phyloP scores from a whole-genome alignment of 306 rosid genomes.

The Acacia melanoxylon region DNA sequence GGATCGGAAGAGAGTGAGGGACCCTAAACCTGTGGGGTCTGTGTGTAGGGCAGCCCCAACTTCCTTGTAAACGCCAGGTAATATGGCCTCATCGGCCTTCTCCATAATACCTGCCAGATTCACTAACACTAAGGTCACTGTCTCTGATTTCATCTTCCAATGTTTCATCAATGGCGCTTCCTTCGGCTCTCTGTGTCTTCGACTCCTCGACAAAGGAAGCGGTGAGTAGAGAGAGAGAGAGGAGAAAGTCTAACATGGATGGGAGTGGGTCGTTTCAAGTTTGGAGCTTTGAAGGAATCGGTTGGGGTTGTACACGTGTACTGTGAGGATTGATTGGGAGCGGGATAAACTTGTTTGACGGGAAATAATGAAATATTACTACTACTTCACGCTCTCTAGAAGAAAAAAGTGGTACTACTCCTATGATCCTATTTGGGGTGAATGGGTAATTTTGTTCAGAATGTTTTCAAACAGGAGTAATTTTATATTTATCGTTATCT shows the following conservation, averaged over 20 bases:
- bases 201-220: neutral
- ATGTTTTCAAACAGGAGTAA: too few relatives aligned
- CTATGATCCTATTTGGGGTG: too few relatives aligned
- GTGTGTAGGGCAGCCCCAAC: slow-evolving; percentile 67
- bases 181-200: neutral
- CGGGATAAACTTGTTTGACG: neutral
- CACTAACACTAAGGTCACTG: slow-evolving; percentile 59
- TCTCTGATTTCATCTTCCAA: slow-evolving; percentile 56
- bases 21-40: slow-evolving; percentile 80
- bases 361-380: neutral
- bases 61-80: slow-evolving; percentile 83
- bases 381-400: too few relatives aligned
- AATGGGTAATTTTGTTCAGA: too few relatives aligned
- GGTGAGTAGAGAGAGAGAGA: neutral
- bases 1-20: slow-evolving; percentile 78
- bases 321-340: neutral
- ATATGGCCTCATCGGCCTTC: slow-evolving; percentile 71
- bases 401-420: too few relatives aligned
- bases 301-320: neutral
- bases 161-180: neutral
- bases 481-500: too few relatives aligned
- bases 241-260: neutral
- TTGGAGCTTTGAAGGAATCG: neutral
- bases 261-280: neutral
- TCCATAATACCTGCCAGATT: slow-evolving; percentile 76